phyloP scores from a whole-genome alignment of 1,139 yeast species.

The Zygosaccharomyces sapae region DNA sequence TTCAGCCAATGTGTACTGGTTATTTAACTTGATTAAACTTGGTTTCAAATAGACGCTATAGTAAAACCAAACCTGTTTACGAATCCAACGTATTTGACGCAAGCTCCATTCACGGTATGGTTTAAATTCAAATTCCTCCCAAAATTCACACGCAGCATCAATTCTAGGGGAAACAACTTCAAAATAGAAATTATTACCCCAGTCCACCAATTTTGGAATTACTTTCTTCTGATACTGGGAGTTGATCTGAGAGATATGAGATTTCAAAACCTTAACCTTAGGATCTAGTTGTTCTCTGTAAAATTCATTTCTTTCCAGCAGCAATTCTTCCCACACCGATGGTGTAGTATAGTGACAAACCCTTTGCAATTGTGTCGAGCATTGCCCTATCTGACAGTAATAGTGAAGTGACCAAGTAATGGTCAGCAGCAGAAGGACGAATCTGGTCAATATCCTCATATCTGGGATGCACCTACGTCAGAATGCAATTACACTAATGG shows the following conservation, averaged over 20 bases:
- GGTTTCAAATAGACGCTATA: constrained; percentile 17
- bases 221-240: neutral
- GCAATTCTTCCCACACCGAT: constrained; percentile 15
- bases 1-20: neutral
- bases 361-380: constrained; percentile 16
- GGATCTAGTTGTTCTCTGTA: constrained; percentile 16
- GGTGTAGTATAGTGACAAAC: constrained; percentile 24
- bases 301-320: constrained; percentile 11
- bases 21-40: constrained; percentile 1
- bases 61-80: constrained; percentile 12
- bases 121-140: constrained; percentile 8
- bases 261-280: neutral
- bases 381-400: constrained; percentile 18
- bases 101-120: constrained; percentile 9
- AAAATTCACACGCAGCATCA: constrained; percentile 5
- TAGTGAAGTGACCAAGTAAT: constrained; percentile 20
- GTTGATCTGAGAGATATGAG: neutral
- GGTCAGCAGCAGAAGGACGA: constrained; percentile 14
- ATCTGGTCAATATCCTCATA: constrained; percentile 18
- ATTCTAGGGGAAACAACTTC: constrained; percentile 4
- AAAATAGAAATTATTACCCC: constrained; percentile 1
- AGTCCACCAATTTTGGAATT: constrained; percentile 2
- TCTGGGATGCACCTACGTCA: neutral
- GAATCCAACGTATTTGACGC: constrained; percentile 4
- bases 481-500: neutral